Evolutionary conservation across 2,329 filamentous ascomycete species (phyloP).

Genomic region (Curvularia hawaiiensis): DNA sequence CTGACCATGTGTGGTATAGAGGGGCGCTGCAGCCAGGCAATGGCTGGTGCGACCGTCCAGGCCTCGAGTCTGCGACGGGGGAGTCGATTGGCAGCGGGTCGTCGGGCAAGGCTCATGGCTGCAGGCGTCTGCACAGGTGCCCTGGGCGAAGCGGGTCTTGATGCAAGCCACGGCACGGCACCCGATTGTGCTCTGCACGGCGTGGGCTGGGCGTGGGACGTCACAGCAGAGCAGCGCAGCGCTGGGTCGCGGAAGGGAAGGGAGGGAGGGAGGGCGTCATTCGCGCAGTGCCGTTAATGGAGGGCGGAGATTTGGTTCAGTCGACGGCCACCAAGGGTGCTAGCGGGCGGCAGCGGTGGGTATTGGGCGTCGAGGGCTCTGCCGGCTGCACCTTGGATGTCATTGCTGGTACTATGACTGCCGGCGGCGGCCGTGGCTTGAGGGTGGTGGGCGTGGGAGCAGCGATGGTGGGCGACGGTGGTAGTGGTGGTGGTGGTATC

Average conservation of each 20-base stretch:
- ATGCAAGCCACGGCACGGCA: slow-evolving; percentile 28
- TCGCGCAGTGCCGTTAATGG: neutral
- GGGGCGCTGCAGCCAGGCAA: slow-evolving; percentile 8
- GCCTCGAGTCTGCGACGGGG: slow-evolving; percentile 19
- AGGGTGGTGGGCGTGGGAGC: neutral
- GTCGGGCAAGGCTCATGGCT: neutral
- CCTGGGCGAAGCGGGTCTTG: slow-evolving; percentile 29
- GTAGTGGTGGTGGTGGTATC: neutral
- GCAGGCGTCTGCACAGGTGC: slow-evolving; percentile 23
- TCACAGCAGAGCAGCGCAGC: slow-evolving; percentile 10
- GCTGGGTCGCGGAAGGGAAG: neutral
- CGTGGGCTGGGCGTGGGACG: slow-evolving; percentile 8
- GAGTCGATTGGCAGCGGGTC: slow-evolving; percentile 2
- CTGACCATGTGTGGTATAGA: slow-evolving; percentile 8
- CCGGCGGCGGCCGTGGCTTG: neutral
- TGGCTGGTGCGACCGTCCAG: slow-evolving; percentile 25
- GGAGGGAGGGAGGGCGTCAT: neutral
- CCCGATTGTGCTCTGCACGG: slow-evolving; percentile 12
- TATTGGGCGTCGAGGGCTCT: neutral
- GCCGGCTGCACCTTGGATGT: neutral
- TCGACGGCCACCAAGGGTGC: slow-evolving; percentile 1
- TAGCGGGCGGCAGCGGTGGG: slow-evolving; percentile 1
- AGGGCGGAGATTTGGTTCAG: slow-evolving; percentile 3
- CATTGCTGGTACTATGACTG: neutral
- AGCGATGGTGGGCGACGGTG: neutral